Base-by-base conservation (phyloP, 306 rosid species). In the Quercus rubra region DNA sequence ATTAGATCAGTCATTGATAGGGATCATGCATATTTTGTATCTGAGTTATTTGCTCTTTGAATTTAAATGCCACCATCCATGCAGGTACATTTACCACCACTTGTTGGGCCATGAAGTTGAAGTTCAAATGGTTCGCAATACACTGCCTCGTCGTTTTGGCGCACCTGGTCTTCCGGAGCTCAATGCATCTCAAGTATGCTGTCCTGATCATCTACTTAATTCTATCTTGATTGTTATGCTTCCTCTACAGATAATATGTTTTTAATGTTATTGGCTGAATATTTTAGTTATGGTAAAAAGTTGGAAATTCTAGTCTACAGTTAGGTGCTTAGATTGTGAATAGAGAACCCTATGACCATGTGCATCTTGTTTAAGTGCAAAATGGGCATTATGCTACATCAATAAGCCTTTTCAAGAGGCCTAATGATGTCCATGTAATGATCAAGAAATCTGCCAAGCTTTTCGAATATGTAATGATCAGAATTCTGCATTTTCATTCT, bases 91-190 rank as follows among this genome's bases (percentile, higher is more conserved):
- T 68, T 96, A 96, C 83, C 99, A 96, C 85, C 99, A 96, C 81
- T 83, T 96, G 80, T 79, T 96, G 87, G 99, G 99, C 76, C 99
- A 96, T 78, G 98, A 96, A 88, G 99, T 96, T 74, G 99, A 96
- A 90, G 97, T 90, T 80, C 99, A 96, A 84, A 90, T 93, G 99
- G 97, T 96, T 79, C 99, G 99, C 67, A 96, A 96, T 81, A 85
- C 99, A 21, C 83, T 96, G 73, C 99, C 99, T 78, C 97, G 98
- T 49, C 98, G 99, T 52, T 93, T 96, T 87, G 99, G 99, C 71
- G 99, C 99, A 21, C 99, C 98, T 1, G 99, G 99, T 75, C 97
- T 96, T 81, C 99, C 99, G 0, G 99, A 96, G 83, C 95, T 96
- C 78, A 96, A 96, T 89, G 99, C 99, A 64, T 96, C 99, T 77